Evolutionary conservation across 1,284 basidiomycete genomes (phyloP), one percentile per base, ranked within the genome.

Genomic region (Irpex rosettiformis): DNA sequence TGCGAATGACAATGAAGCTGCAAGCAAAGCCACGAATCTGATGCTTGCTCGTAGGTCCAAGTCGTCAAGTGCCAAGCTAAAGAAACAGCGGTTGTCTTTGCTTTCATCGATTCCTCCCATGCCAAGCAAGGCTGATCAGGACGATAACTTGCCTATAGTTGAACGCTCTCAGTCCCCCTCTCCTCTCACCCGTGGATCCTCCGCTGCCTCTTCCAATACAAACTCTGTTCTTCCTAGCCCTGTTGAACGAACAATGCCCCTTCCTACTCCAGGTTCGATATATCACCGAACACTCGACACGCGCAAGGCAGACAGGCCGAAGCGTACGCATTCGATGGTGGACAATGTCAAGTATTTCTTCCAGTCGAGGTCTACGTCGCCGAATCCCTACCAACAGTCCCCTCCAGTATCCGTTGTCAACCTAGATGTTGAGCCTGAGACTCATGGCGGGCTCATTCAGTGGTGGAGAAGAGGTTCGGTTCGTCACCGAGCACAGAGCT

Each of bases 161-260:
- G 69, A 67, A 24, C 60, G 57, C 5, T 57, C 65, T 4, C 76
- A 76, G 47, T 76, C 77, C 5, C 76, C 82, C 28, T 76, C 79
- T 10, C 75, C 79, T 27, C 70, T 75, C 56, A 83, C 84, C 3
- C 78, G 78, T 52, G 77, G 76, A 61, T 82, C 82, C 11, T 78
- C 78, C 11, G 67, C 68, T 22, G 72, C 75, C 6, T 74, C 75
- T 5, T 78, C 72, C 22, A 69, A 72, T 52, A 72, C 73, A 4
- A 68, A 64, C 37, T 75, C 77, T 16, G 61, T 64, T 3, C 56
- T 70, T 29, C 72, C 67, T 37, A 80, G 79, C 54, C 77, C 76
- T 25, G 64, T 67, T 27, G 68, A 69, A 21, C 28, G 49, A n/a
- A 58, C 66, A 51, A 57, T 61, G 48, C 67, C 70, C 52, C 65